Evolutionary conservation across 352 stramenopile species (phyloP).

Genomic region (Globisporangium lucens): DNA sequence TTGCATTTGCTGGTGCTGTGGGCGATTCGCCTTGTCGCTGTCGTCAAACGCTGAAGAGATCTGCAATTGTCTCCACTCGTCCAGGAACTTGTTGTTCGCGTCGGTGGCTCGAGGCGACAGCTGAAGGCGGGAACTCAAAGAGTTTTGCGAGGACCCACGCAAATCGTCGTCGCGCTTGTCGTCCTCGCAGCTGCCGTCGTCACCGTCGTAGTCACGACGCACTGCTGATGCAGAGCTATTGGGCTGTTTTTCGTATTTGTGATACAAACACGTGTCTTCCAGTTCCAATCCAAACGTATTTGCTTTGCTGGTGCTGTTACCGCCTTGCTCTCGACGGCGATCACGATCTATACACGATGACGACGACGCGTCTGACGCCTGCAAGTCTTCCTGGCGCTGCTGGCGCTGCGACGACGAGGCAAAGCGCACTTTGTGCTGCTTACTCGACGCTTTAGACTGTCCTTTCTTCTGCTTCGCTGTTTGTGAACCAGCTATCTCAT

Average conservation of each 20-base stretch:
- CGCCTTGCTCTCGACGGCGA: not conserved
- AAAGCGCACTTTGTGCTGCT: conserved; percentile 10
- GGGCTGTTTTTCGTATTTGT: conserved; percentile 9
- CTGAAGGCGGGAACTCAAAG: not conserved
- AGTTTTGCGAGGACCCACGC: not conserved
- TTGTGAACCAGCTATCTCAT: not conserved
- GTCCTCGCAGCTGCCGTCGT: not conserved
- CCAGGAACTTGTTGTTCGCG: conserved; percentile 14
- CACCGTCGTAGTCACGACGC: not conserved
- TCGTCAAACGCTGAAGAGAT: conserved; percentile 13
- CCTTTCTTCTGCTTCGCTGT: not conserved
- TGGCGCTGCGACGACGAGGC: not conserved
- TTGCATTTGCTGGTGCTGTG: not conserved
- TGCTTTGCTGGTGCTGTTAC: not conserved
- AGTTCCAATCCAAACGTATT: not conserved
- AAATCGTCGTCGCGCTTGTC: not conserved
- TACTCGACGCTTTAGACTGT: not conserved
- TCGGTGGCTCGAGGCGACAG: conserved; percentile 6
- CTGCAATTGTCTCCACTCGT: conserved; percentile 16
- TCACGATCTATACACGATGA: not conserved
- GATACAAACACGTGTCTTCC: conserved; percentile 17
- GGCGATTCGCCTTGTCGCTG: not conserved
- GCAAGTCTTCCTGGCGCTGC: conserved; percentile 1
- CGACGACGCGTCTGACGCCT: not conserved
- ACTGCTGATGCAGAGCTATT: not conserved